Evolutionary conservation across 306 rosid genomes (phyloP).

Genomic region (Quercus mongolica): DNA sequence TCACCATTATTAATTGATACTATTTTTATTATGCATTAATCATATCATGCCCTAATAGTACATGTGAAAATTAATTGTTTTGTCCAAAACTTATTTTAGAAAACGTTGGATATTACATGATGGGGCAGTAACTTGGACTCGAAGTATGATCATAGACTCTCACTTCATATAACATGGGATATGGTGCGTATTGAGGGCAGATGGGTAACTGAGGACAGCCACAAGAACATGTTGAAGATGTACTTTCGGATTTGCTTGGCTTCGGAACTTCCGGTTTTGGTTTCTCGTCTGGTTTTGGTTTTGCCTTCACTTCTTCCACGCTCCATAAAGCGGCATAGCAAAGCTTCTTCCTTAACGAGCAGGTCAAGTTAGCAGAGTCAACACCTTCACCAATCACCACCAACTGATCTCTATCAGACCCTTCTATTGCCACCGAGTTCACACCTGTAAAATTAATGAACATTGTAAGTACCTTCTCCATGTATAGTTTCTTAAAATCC

Average conservation of each 20-base stretch:
- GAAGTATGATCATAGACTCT: neutral
- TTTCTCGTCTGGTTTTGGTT: neutral
- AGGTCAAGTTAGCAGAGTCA: conserved; percentile 21
- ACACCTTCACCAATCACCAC: conserved; percentile 22
- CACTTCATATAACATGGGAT: neutral
- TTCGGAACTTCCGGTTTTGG: neutral
- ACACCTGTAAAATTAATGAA: conserved; percentile 15
- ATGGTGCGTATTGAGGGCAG: neutral
- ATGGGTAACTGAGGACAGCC: neutral
- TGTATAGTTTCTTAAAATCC: too few relatives aligned
- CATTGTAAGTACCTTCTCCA: neutral
- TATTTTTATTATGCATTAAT: too few relatives aligned
- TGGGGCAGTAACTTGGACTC: neutral
- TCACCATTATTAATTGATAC: too few relatives aligned
- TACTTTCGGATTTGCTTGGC: neutral
- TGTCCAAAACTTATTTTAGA: too few relatives aligned
- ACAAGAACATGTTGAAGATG: too few relatives aligned
- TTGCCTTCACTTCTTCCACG: conserved; percentile 6
- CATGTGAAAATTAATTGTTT: too few relatives aligned
- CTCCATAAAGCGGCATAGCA: neutral
- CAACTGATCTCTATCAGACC: conserved; percentile 23
- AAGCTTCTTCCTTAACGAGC: conserved; percentile 7
- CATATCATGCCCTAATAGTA: too few relatives aligned
- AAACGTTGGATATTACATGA: neutral
- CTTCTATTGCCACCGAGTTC: conserved; percentile 31